Evolutionary conservation across 2,329 filamentous ascomycete species (phyloP), one percentile per base, ranked within the genome.

Genomic region (Curvularia eragrostidis): DNA sequence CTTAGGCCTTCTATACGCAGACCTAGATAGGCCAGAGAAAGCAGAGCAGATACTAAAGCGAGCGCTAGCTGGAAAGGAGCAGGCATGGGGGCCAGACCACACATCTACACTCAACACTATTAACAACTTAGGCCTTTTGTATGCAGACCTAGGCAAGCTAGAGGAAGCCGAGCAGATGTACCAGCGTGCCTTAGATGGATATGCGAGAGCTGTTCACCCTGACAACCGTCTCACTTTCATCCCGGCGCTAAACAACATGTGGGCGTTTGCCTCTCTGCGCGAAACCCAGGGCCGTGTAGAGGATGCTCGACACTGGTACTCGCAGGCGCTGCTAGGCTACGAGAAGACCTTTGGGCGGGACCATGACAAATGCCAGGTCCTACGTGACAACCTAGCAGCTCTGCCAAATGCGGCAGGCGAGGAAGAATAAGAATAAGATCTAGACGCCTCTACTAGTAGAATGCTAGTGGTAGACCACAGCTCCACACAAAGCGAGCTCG

Each of bases 291-390:
- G 38, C 18, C 42, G 43, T n/a, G 23, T 53, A 50, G 49, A 64
- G 18, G 56, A 60, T 41, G 56, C 56, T 48, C 54, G 47, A 55
- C 13, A 43, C 23, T 59, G 47, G 57, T 63, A 59, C 56, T 54
- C 42, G 42, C n/a, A 53, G 28, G 58, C 58, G 18, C 54, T 61
- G 12, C 18, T 36, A 43, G 54, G 58, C n/a, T 58, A 52, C 18
- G 41, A 62, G 49, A 53, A 53, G 13, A 48, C 38, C 26, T 51
- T 51, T 47, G 46, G 57, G 15, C 12, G 23, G n/a, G 10, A 15
- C 47, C 15, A 24, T 30, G 12, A 24, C 3, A 36, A 49, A 32
- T 49, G 32, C 19, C 47, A 49, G 47, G 28, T 10, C 18, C 26
- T 49, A 30, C 47, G 47, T 24, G 32, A 38, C 21, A 39, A 49